Conservation (phyloP, 75 land plant genomes). For the Adiantum capillusveneris region DNA sequence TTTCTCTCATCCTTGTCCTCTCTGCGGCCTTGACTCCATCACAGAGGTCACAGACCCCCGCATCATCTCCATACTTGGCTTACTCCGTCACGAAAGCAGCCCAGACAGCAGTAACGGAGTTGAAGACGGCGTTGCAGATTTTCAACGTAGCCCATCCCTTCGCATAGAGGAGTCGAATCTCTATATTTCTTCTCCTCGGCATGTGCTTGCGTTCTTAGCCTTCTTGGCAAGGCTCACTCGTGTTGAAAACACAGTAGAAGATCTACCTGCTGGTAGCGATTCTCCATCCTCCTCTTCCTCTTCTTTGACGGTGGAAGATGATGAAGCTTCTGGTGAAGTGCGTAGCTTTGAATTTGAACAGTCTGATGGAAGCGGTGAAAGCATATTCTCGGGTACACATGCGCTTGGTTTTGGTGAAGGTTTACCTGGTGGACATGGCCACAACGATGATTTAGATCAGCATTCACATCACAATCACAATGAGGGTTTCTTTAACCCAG, state of each 20-base stretch:
- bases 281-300: too few relatives aligned
- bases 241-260: too few relatives aligned
- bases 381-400: neutral
- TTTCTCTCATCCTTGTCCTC: slow-evolving; percentile 23
- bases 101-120: neutral
- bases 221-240: neutral
- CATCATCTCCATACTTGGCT: neutral
- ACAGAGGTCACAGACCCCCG: slow-evolving; percentile 25
- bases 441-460: neutral
- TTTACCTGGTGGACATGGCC: neutral
- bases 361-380: neutral
- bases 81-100: neutral
- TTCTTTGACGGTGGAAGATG: too few relatives aligned
- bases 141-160: too few relatives aligned
- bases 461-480: too few relatives aligned
- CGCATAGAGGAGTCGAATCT: slow-evolving; percentile 1
- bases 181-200: neutral
- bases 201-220: neutral
- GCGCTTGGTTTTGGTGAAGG: neutral
- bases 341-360: too few relatives aligned
- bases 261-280: too few relatives aligned
- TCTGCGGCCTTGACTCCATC: slow-evolving; percentile 39
- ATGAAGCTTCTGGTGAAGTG: too few relatives aligned
- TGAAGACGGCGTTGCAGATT: neutral
- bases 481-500: slow-evolving; percentile 3